A percentile compares a stretch with the other conserved stretches of the same genome.
Evolutionary conservation across 2,329 filamentous ascomycete species (phyloP).

Genomic region (Zasmidium cellare): DNA sequence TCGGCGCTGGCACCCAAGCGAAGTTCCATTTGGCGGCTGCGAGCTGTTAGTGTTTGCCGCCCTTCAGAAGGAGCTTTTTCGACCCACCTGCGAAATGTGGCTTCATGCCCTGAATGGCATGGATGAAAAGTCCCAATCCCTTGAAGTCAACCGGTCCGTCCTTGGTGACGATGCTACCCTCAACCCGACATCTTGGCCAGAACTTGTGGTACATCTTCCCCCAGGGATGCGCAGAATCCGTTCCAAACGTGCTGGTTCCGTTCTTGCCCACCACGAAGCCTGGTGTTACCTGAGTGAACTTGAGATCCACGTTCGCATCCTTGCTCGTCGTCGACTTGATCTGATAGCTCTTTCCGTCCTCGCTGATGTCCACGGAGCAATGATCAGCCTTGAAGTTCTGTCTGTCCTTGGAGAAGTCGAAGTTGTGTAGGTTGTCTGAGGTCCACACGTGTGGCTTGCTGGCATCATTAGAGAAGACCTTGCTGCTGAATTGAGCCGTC

Average conservation of each 20-base stretch:
- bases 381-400: conserved; percentile 83
- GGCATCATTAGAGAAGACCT: conserved; percentile 76
- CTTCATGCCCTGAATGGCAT: conserved; percentile 97
- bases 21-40: conserved; percentile 87
- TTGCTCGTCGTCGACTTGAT: conserved; percentile 90
- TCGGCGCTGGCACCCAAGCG: conserved; percentile 83
- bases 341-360: conserved; percentile 77
- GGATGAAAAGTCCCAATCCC: conserved; percentile 75
- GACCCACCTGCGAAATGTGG: conserved; percentile 81
- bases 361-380: conserved; percentile 80
- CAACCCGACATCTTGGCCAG: conserved; percentile 82
- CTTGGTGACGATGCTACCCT: conserved; percentile 81
- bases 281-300: conserved; percentile 71
- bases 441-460: conserved; percentile 79
- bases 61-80: not conserved
- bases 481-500: conserved; percentile 91
- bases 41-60: conserved; percentile 5
- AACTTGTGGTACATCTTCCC: conserved; percentile 89
- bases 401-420: conserved; percentile 81
- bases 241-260: conserved; percentile 82
- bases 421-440: conserved; percentile 74
- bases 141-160: conserved; percentile 79
- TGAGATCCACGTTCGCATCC: conserved; percentile 80
- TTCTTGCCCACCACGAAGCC: conserved; percentile 84
- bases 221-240: conserved; percentile 84